Base-by-base conservation (phyloP, 805 yeast genomes). In the Yarrowia sp. region DNA sequence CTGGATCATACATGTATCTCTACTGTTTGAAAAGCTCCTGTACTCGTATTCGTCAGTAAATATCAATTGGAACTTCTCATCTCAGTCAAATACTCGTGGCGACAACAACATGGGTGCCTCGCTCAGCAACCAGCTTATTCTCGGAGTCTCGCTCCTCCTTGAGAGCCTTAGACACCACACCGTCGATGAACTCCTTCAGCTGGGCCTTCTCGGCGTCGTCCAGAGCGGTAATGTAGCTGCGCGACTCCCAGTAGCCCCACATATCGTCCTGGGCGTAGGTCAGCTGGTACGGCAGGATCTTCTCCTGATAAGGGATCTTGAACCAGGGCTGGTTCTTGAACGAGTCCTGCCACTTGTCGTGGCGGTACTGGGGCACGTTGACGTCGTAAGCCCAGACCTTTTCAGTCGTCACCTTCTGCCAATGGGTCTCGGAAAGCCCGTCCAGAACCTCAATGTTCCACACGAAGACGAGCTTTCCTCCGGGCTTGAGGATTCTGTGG, bases 321-420 rank as follows among this genome's bases (percentile, higher is more conserved):
- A 83, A 82, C 46, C 63, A 66, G 64, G 12, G 67, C 65, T 62
- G 73, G 35, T 63, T 63, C 9, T 65, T 27, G 41, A 83, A 75
- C 1, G 74, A 73, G 2, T 71, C 46, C 62, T 75, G 74, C 88
- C 88, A 84, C 12, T 66, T 65, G 18, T 42, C 32, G 31, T 58
- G 62, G 46, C 85, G 75, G 66, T 82, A 84, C 70, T 84, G 87
- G 6, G 88, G 88, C 27, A 84, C 85, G 2, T 69, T 70, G 4
- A 38, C 64, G 64, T 81, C 85, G 63, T 67, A 72, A 4, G 68
- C 39, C 70, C 77, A 76, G 9, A 75, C 68, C 27, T 69, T 69
- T 31, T 76, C 68, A 3, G 77, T 73, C 14, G 76, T 72, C 44
- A 70, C 66, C 32, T 64, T 65, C 62, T 77, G 77, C 82, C 83